Base-by-base conservation (phyloP, 495 filamentous ascomycete species). In the Lindgomyces ingoldianus region DNA sequence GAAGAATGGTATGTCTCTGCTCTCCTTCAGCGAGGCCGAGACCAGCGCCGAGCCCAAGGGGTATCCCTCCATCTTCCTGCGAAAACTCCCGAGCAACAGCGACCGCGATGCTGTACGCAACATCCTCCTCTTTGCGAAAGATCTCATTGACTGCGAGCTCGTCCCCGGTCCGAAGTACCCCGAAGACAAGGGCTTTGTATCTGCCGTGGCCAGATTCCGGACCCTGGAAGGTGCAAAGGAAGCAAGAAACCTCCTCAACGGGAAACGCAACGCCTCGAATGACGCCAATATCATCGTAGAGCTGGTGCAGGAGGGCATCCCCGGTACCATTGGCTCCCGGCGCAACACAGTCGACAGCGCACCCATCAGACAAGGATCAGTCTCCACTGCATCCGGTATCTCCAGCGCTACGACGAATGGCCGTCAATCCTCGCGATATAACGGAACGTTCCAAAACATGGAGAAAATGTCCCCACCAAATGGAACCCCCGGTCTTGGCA, bases 41-140 rank as follows among this genome's bases (percentile, higher is more conserved):
- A 14, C 62, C 27, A 67, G 60, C 44, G 44, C 68, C 30, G 71
- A 74, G 24, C 57, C 60, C 33, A 66, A 73, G 19, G 51, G 62
- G 16, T 39, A 39, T 1, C 70, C 77, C 69, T 82, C 79, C 73
- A 86, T 85, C 55, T 74, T 90, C 51, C 88, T 96, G 77, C 89
- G 89, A 65, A 89, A 86, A 69, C 82, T 96, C 0, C 89, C 92
- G 6, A 73, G 79, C 55, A 90, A 87, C 69, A 93, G 85, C 19
- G 86, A 83, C 52, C 81, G 86, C 57, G 89, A 93, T 60, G 81
- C 84, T 41, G 78, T 96, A 62, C 85, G 88, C 63, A 83, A 88
- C 64, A 92, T 96, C 87, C 81, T 95, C 16, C 79, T 94, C 14
- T 95, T 92, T 73, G 89, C 91, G 25, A 90, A 94, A 70, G 91